Evolutionary conservation across 768 basidiomycete genomes (phyloP).

Genomic region (Pisolithus marmoratus): DNA sequence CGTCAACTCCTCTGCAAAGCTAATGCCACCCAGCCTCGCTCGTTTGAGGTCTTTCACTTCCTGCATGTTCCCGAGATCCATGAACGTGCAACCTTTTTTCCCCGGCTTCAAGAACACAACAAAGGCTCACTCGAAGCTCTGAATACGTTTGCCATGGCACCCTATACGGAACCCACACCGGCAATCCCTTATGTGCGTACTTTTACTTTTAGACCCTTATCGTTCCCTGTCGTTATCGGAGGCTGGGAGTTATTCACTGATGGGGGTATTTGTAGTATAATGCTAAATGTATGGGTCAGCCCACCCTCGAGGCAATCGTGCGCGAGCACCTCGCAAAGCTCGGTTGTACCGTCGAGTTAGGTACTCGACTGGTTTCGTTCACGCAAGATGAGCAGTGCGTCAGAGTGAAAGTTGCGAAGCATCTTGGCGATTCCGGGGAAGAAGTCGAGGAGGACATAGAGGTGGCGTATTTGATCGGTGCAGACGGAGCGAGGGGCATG

Average conservation of each 20-base stretch:
- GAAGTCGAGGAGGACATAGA: constrained; percentile 28
- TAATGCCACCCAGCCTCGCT: constrained; percentile 19
- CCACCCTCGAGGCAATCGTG: constrained; percentile 20
- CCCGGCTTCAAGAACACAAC: constrained; percentile 14
- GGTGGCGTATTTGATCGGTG: constrained; percentile 33
- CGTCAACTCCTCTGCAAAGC: background rate
- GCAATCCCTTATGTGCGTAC: no score
- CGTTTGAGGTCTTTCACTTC: constrained; percentile 15
- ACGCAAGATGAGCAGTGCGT: background rate
- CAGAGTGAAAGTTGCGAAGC: constrained; percentile 14
- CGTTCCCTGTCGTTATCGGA: no score
- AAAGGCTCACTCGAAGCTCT: constrained; percentile 2
- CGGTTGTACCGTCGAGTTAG: no score
- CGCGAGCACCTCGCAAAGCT: no score
- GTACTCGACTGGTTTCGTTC: no score
- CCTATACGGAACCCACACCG: background rate
- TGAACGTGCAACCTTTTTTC: constrained; percentile 20
- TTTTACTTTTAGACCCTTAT: no score
- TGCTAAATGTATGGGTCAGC: constrained; percentile 18
- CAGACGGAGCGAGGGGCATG: constrained; percentile 33
- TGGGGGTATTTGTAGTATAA: constrained; percentile 7
- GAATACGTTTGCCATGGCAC: constrained; percentile 4
- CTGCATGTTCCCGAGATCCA: constrained; percentile 39
- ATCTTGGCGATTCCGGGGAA: constrained; percentile 36
- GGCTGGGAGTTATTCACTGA: background rate